Conservation (phyloP, 2,329 filamentous ascomycete species). For the Aureobasidium namibiae region DNA sequence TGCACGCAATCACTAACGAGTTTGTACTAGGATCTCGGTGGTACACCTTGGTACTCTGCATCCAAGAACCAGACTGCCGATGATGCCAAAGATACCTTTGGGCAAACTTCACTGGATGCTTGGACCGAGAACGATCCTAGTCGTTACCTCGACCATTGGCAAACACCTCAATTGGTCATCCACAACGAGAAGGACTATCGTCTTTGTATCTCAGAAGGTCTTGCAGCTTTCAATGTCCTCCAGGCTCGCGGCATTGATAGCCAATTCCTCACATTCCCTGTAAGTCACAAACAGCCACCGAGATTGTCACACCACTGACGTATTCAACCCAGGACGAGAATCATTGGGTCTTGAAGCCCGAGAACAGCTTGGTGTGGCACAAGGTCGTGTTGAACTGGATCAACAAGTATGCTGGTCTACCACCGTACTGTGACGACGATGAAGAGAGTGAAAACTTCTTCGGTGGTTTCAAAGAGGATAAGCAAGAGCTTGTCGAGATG, state of each 20-base stretch:
- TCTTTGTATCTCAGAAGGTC: conserved; percentile 73
- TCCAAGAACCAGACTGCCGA: conserved; percentile 10
- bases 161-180: conserved; percentile 80
- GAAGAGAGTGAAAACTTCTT: conserved; percentile 21
- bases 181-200: conserved; percentile 89
- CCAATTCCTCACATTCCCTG: conserved; percentile 70
- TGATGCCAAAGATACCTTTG: conserved; percentile 15
- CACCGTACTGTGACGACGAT: conserved; percentile 30
- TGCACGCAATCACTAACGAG: no score
- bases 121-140: conserved; percentile 54
- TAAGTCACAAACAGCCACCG: not conserved
- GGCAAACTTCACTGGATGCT: conserved; percentile 25
- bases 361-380: conserved; percentile 89
- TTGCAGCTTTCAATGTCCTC: conserved; percentile 78
- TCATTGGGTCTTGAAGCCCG: conserved; percentile 81
- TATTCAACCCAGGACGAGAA: conserved; percentile 48
- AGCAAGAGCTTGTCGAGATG: conserved; percentile 14
- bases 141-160: conserved; percentile 57
- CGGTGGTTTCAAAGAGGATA: conserved; percentile 21
- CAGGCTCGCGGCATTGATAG: conserved; percentile 69
- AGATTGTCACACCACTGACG: not conserved
- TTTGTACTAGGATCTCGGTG: conserved; percentile 46
- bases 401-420: conserved; percentile 49
- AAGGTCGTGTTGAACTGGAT: conserved; percentile 74
- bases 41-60: conserved; percentile 41